Percentiles rank a stretch among this genome's conserved stretches.
These are phyloP conservation scores for Spathaspora hagerdaliae DNA, from an alignment of 805 yeast species.

Conservation along the genomic window DNA sequence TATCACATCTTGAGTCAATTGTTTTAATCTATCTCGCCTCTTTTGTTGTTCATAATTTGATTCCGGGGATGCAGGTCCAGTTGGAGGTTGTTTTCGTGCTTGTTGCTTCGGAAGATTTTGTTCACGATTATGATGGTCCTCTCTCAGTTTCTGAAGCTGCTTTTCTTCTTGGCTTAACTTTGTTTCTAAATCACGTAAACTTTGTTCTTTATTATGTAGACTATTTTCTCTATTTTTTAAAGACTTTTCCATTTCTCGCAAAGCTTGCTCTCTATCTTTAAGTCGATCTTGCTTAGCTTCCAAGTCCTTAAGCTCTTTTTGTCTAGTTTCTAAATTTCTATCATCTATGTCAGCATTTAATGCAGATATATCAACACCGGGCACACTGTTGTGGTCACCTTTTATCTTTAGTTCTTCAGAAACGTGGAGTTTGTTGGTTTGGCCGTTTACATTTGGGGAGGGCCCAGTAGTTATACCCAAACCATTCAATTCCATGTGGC, in stretches of 20 bases:
- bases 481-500: constrained; percentile 8
- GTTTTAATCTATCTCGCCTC: constrained; percentile 15
- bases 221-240: not conserved
- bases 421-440: too few relatives aligned
- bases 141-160: not conserved
- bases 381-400: not conserved
- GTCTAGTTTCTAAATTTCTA: constrained; percentile 1
- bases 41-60: constrained; percentile 8
- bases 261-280: constrained; percentile 2
- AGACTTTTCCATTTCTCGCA: constrained; percentile 6
- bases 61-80: not conserved
- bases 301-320: not conserved
- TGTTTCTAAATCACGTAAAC: constrained; percentile 2
- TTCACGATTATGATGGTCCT: too few relatives aligned
- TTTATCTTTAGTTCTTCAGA: not conserved
- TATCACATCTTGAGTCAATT: constrained; percentile 16
- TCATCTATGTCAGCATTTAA: not conserved
- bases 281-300: constrained; percentile 3
- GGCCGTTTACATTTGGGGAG: too few relatives aligned
- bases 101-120: too few relatives aligned
- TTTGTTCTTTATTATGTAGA: constrained; percentile 1
- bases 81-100: not conserved
- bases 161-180: constrained; percentile 3
- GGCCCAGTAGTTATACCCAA: constrained; percentile 2
- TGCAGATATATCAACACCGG: not conserved